A percentile compares a stretch with the other conserved stretches of the same genome.
phyloP scores from a whole-genome alignment of 805 yeast species.

The Tetrapisispora iriomotensis region DNA sequence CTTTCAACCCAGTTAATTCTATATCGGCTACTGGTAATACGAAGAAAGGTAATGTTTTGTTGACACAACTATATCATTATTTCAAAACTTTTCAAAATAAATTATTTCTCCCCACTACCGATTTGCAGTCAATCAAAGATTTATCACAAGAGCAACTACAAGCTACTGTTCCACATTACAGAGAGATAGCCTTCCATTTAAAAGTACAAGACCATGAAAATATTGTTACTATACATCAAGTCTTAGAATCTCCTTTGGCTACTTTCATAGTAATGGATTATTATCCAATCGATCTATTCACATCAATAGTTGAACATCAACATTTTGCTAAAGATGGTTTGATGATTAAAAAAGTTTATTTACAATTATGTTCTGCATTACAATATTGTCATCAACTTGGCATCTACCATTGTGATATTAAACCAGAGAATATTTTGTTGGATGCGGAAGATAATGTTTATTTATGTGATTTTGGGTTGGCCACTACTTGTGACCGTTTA shows the following conservation, averaged over 20 bases:
- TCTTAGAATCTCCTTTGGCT: constrained; percentile 50
- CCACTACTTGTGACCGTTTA: constrained; percentile 50
- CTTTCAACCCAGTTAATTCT: constrained; percentile 22
- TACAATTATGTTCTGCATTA: constrained; percentile 76
- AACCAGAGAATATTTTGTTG: constrained; percentile 88
- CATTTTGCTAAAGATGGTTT: constrained; percentile 46
- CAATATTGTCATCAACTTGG: constrained; percentile 73
- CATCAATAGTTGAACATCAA: constrained; percentile 68
- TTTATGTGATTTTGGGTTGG: constrained; percentile 84
- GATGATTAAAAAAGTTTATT: constrained; percentile 47
- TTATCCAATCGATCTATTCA: constrained; percentile 77
- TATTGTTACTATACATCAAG: constrained; percentile 65
- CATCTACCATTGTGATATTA: constrained; percentile 89
- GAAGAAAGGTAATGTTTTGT: constrained; percentile 4
- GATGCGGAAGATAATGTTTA: constrained; percentile 44
- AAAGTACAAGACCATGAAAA: constrained; percentile 72
- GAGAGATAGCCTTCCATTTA: constrained; percentile 67
- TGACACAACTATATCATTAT: constrained; percentile 6
- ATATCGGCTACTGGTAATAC: constrained; percentile 5
- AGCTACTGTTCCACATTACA: constrained; percentile 31
- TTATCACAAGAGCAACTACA: background rate
- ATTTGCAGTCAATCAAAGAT: constrained; percentile 23
- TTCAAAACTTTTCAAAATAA: constrained; percentile 12
- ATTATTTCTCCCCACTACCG: constrained; percentile 23
- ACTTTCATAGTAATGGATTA: constrained; percentile 77